Evolutionary conservation across 75 land plant genomes (phyloP), one percentile per base, ranked within the genome.

Genomic region (Sequoiadendron giganteum): DNA sequence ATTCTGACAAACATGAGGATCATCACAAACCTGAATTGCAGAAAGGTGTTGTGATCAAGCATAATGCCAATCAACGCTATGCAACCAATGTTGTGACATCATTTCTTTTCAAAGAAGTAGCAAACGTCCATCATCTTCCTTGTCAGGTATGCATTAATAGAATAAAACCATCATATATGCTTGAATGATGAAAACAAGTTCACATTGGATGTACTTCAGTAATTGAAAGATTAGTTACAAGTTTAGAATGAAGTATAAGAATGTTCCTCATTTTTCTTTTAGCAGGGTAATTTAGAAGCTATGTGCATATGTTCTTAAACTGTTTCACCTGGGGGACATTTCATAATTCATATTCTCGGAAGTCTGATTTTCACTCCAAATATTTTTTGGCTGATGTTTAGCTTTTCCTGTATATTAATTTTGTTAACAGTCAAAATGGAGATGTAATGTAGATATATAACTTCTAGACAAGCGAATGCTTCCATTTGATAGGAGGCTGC

Each of bases 21-120:
- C 90, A 95, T 85, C 99, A 98, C 87, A 92, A 95, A 68, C 99
- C 99, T 43, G 91, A 91, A 87, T 86, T 98, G 72, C 96, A 97
- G 52, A 94, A 96, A 72, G 99, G 99, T 39, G 87, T 97, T 2
- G 99, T 98, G 9, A 95, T 98, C 83, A 98, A 98, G 90, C 95
- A 95, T 89, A 98, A 98, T 93, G 99, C 99, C 38, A 98, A 98
- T 86, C 99, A 98, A 85, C 95, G 99, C 30, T 98, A 98, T 91
- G 99, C 99, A n/a, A 98, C 99, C 15, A 98, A 92, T 89, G 92
- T 94, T 30, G 87, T 95, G 38, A 95, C 99, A 43, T 94, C 99
- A 61, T 97, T 98, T 89, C 95, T 98, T 2, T 98, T 98, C 86
- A 97, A 95, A 91, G 97, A 98, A 94, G 92, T 98, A 49, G 99